Evolutionary conservation across 2,329 filamentous ascomycete species (phyloP).

Genomic region (Epichloe gansuensis): DNA sequence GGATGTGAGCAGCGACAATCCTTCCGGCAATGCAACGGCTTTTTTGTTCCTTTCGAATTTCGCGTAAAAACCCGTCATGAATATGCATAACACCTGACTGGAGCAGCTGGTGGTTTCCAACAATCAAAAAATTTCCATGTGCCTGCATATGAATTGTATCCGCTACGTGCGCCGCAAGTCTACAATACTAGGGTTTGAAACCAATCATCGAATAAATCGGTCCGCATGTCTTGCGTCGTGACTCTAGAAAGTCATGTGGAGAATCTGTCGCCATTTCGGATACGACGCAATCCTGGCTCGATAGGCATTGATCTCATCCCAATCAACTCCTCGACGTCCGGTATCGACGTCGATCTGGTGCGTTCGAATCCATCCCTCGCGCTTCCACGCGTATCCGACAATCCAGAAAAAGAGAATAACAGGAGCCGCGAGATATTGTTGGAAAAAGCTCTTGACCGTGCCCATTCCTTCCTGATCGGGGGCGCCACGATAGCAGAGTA

Average conservation of each 20-base stretch:
- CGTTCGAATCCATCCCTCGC: constrained; percentile 44
- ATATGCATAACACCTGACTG: too few relatives aligned
- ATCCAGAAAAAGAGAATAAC: constrained; percentile 45
- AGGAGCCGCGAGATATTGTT: constrained; percentile 39
- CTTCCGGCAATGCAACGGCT: too few relatives aligned
- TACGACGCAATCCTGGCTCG: constrained; percentile 36
- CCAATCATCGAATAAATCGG: neutral
- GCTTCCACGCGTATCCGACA: constrained; percentile 54
- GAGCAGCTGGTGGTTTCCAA: neutral
- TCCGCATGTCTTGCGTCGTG: too few relatives aligned
- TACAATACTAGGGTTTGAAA: neutral
- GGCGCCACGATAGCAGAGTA: constrained; percentile 34
- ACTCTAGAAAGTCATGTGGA: constrained; percentile 27
- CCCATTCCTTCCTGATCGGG: constrained; percentile 20
- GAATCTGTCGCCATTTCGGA: constrained; percentile 36
- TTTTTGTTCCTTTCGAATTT: too few relatives aligned
- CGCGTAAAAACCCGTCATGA: too few relatives aligned
- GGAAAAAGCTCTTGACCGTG: constrained; percentile 41
- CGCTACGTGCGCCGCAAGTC: neutral
- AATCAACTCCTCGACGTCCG: constrained; percentile 53
- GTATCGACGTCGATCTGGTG: constrained; percentile 56
- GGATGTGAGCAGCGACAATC: too few relatives aligned
- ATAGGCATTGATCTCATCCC: constrained; percentile 48
- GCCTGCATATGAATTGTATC: neutral
- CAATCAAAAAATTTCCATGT: too few relatives aligned